Base-by-base conservation (phyloP, 2,329 filamentous ascomycete species). In the Talaromyces sp. region DNA sequence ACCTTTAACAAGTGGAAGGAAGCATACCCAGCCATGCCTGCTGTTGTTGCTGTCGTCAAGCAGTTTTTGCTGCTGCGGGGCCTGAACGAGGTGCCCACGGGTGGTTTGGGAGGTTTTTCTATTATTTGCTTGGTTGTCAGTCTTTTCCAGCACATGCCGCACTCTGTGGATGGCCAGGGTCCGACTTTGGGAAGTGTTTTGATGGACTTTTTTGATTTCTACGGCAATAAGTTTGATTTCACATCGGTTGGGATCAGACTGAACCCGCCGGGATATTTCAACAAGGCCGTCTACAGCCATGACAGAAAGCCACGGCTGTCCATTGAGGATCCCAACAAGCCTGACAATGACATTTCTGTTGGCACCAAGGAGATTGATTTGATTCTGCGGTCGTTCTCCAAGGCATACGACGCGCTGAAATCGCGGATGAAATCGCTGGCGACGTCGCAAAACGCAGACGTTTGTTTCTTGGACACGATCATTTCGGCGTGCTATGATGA, bases 81-180 rank as follows among this genome's bases (percentile, higher is more conserved):
- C 0, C 80, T 97, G 57, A 97, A 97, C 67, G 95, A 99, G 74
- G 93, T 96, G 4, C 89, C 90, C 46, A 90, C 87, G 63, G 95
- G 95, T 59, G 95, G 95, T 2, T 86, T 99, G 57, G 95, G 95
- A 58, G 95, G 95, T 2, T 98, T 97, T 71, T 91, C 92, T 1
- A 89, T 96, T 64, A 97, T 93, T 59, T 99, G 95, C 78, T 81
- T 99, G 64, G 90, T 97, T 6, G 90, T 95, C 61, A 95, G 90
- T 78, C 86, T 96, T 74, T 78, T 98, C 53, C 90, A 96, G 71
- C 81, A 90, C 65, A 85, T 92, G 80, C 90, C 91, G 10, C 83
- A 87, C 63, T 80, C 88, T 1, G 82, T 87, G 63, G 80, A 88
- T 1, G 86, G 90, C 4, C 80, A 83, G 1, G 81, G 86, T 41